Base-by-base conservation (phyloP, 1,284 basidiomycete species). In the Grifola frondosa region DNA sequence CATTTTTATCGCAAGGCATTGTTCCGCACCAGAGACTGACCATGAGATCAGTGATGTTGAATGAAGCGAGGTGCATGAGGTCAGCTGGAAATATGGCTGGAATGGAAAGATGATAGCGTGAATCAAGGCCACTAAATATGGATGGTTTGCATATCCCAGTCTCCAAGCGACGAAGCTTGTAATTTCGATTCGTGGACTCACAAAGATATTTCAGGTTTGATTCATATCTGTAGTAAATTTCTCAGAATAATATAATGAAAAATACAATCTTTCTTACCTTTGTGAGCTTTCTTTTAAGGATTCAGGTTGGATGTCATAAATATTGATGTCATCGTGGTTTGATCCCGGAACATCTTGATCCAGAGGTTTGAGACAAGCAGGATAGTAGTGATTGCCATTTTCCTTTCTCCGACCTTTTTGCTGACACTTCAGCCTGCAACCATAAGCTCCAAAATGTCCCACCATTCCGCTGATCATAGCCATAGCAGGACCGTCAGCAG, bases 31-130 rank as follows among this genome's bases (percentile, higher is more conserved):
- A 69, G 4, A 73, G 56, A 1, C 37, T 16, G 0, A 68, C n/a
- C 0, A 65, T n/a, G 0, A 70, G 52, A 20, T 70, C 62, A 0
- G 54, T 38, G 0, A 70, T 16, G 7, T 64, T 62, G 11, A 65
- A 29, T 0, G 43, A 30, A 10, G 60, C 38, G 1, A 66, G 49
- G 37, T 73, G 70, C 69, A 73, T 72, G 10, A 66, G 43, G 41
- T 74, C 67, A 0, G 43, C 42, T 0, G 49, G 44, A 43, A 69
- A 68, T 25, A 53, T 54, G 1, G 22, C 20, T 0, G 69, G 67
- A 6, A 69, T 29, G 2, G 50, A 43, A 0, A 65, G 40, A 4
- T 26, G 15, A 0, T 30, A 50, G 0, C 33, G 40, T 9, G 36
- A 20, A 4, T 15, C 13, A n/a, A 44, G 31, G 11, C 42, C 42